Base-by-base conservation (phyloP, 2,329 filamentous ascomycete species). In the Davidsoniella eucalypti region DNA sequence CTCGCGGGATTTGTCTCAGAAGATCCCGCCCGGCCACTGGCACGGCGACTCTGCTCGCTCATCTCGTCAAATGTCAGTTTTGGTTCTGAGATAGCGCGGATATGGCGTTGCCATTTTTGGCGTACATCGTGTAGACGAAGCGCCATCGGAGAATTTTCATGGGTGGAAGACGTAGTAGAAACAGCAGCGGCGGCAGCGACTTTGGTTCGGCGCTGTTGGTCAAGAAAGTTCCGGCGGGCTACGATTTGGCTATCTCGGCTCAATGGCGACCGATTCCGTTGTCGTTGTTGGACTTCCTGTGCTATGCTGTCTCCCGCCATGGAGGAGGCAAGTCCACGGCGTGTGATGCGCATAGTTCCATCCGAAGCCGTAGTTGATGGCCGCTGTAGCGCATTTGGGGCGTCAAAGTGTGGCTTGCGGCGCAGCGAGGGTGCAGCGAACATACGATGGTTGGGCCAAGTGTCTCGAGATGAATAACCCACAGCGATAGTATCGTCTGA, bases 401-500 rank as follows among this genome's bases (percentile, higher is more conserved):
- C 26, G 8, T 7, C 12, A 37, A 53, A 53, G 10, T 39, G 37
- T 12, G 51, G 43, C 26, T 53, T 53, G 16, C 47, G 43, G 2
- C 43, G 47, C 5, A 53, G 29, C 16, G 43, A 42, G 12, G 47
- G 42, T 6, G 29, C 21, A 8, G 18, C 29, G 8, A n/a, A 26
- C n/a, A 14, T 40, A 21, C 37, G 38, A 23, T 49, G 44, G 38
- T 47, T 47, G 25, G 51, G 51, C 51, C 51, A 53, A 26, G 51
- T 53, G 29, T 53, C 51, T 3, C 49, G 47, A 21, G 37, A 47
- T 23, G 51, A 38, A 21, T 29, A 18, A 17, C 17, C 10, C 9
- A 49, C 51, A 12, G 48, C 51, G 43, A 53, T 50, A 14, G 51
- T 53, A 50, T 53, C 51, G 44, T 53, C 51, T 8, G 51, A 53